Evolutionary conservation across 2,329 filamentous ascomycete genomes (phyloP).

Genomic region (Diplodia seriata): DNA sequence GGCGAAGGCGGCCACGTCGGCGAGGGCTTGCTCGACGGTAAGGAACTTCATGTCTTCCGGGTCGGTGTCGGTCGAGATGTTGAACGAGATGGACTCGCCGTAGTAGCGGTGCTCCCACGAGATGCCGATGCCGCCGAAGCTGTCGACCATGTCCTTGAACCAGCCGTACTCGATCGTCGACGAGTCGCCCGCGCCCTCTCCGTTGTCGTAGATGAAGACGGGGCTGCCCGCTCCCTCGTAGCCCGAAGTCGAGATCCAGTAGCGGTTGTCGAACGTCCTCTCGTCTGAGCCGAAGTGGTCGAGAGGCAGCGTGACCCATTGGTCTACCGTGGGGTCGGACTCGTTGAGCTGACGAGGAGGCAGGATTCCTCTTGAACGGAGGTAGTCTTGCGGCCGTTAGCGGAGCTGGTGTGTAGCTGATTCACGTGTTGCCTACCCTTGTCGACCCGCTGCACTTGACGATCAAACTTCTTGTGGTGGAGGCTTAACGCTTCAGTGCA

Average conservation of each 20-base stretch:
- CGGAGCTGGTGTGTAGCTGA: not conserved
- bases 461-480: not conserved
- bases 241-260: slow-evolving; percentile 44
- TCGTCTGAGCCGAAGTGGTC: slow-evolving; percentile 46
- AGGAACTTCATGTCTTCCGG: slow-evolving; percentile 46
- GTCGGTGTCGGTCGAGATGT: slow-evolving; percentile 44
- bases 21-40: slow-evolving; percentile 51
- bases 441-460: not conserved
- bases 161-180: not conserved
- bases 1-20: slow-evolving; percentile 52
- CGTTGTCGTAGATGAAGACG: slow-evolving; percentile 49
- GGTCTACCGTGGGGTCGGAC: not conserved
- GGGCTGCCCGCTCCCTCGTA: slow-evolving; percentile 47
- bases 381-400: not conserved
- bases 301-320: slow-evolving; percentile 43
- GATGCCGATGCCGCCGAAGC: slow-evolving; percentile 42
- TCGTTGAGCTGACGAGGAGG: not conserved
- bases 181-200: slow-evolving; percentile 43
- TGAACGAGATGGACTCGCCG: slow-evolving; percentile 48
- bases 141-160: slow-evolving; percentile 17
- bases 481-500: not conserved
- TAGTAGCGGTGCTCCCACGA: slow-evolving; percentile 53
- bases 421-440: not conserved
- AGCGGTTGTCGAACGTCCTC: slow-evolving; percentile 47
- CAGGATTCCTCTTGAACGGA: not conserved